Evolutionary conservation across 257 asterid species (phyloP).

Genomic region (Leonotis leonurus): DNA sequence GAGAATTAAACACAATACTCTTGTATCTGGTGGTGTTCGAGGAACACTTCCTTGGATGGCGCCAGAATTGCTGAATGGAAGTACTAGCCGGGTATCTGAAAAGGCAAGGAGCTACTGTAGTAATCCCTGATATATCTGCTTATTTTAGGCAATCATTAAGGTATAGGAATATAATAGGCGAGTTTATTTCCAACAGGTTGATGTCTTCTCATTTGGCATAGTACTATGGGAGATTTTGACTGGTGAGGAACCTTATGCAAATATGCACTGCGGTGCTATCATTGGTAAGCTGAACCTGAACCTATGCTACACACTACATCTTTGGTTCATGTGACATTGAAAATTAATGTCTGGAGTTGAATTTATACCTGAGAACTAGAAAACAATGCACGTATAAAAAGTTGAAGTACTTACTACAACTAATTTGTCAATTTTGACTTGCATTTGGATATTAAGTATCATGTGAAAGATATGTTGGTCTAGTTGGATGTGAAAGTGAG

Average conservation of each 20-base stretch:
- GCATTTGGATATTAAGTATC: not conserved
- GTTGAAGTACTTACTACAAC: not conserved
- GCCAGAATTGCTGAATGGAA: conserved; percentile 72
- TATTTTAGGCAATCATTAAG: not conserved
- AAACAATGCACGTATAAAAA: not conserved
- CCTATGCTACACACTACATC: not conserved
- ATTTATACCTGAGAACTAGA: not conserved
- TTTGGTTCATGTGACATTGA: not conserved
- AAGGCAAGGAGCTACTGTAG: not conserved
- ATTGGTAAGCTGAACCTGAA: not conserved
- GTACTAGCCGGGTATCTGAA: conserved; percentile 65
- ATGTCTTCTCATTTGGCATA: conserved; percentile 79
- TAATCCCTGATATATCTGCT: conserved; percentile 4
- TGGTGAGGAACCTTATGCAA: conserved; percentile 78
- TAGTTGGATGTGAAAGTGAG: not conserved
- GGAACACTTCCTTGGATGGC: conserved; percentile 99
- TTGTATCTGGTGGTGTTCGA: conserved; percentile 83
- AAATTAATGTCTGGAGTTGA: conserved; percentile 4
- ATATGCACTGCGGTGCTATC: conserved; percentile 75
- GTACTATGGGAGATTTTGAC: conserved; percentile 86
- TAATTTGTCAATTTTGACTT: not conserved
- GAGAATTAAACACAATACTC: conserved; percentile 70
- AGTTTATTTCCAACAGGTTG: conserved; percentile 48
- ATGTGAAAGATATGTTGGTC: not conserved
- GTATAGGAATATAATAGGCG: conserved; percentile 3